Evolutionary conservation across 2,329 filamentous ascomycete genomes (phyloP).

Genomic region (Cryphonectria parasitica): DNA sequence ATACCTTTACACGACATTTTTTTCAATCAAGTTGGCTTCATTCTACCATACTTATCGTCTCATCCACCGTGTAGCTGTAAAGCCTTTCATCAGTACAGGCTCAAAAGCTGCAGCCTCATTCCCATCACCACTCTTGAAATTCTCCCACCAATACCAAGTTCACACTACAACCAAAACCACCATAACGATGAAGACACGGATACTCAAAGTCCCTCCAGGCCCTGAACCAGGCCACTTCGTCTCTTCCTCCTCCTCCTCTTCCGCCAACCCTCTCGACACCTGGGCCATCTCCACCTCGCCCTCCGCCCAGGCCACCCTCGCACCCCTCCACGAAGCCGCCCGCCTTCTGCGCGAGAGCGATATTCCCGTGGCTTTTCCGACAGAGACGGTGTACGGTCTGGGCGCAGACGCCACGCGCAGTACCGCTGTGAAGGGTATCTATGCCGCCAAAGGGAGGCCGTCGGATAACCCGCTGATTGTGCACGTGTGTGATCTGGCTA

Average conservation of each 20-base stretch:
- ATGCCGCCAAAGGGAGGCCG: slow-evolving; percentile 84
- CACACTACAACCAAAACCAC: slow-evolving; percentile 2
- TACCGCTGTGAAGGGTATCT: slow-evolving; percentile 86
- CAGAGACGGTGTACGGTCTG: slow-evolving; percentile 95
- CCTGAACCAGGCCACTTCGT: slow-evolving; percentile 22
- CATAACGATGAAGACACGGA: slow-evolving; percentile 35
- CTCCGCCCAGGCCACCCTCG: slow-evolving; percentile 37
- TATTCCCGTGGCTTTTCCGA: slow-evolving; percentile 90
- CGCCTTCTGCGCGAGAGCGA: slow-evolving; percentile 65
- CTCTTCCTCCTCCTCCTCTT: slow-evolving; percentile 13
- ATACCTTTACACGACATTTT: not conserved
- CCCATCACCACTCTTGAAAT: slow-evolving; percentile 1
- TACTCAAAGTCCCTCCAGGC: slow-evolving; percentile 34
- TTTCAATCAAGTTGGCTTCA: not conserved
- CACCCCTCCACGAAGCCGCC: slow-evolving; percentile 66
- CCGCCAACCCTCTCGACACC: slow-evolving; percentile 39
- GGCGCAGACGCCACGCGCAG: slow-evolving; percentile 94
- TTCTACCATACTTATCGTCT: not conserved
- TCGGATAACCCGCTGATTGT: slow-evolving; percentile 96
- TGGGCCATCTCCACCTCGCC: slow-evolving; percentile 45
- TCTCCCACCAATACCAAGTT: slow-evolving; percentile 12
- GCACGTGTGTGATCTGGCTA: slow-evolving; percentile 80
- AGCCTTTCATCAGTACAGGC: slow-evolving; percentile 2
- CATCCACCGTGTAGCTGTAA: not conserved
- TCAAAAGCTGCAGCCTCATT: slow-evolving; percentile 22